phyloP scores from a whole-genome alignment of 2,329 filamentous ascomycete genomes.

The Paecilomyces sp. region DNA sequence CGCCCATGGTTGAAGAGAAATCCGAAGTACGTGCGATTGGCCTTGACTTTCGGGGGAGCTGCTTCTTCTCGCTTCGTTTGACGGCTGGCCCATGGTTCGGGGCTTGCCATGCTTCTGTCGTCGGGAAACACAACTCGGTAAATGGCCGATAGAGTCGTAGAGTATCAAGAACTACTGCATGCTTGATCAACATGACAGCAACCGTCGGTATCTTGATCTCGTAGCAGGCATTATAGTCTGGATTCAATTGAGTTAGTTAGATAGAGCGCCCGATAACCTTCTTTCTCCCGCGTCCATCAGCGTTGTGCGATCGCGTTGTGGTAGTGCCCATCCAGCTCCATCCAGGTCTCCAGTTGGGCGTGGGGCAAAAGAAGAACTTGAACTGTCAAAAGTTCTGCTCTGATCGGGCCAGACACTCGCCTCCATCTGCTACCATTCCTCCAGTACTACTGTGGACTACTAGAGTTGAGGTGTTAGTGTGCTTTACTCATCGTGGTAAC shows the following conservation, averaged over 20 bases:
- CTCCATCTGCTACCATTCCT: background rate
- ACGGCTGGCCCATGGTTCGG: background rate
- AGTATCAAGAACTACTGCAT: background rate
- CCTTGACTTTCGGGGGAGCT: background rate
- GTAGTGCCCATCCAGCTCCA: background rate
- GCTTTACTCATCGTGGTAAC: background rate
- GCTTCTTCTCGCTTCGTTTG: background rate
- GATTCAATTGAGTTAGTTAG: background rate
- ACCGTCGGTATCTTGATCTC: background rate
- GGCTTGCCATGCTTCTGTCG: background rate
- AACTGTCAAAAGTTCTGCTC: background rate
- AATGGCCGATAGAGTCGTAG: background rate
- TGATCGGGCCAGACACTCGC: background rate
- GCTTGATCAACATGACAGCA: background rate
- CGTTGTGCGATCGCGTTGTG: background rate
- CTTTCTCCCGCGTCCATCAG: background rate
- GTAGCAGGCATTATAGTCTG: background rate
- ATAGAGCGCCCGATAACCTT: background rate
- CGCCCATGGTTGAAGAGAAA: background rate
- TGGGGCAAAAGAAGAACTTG: background rate
- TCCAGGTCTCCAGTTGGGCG: background rate
- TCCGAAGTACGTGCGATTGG: background rate
- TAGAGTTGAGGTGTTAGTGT: background rate
- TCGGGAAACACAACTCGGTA: background rate
- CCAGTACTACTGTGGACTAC: no score